Conservation (phyloP, 257 asterid species). For the Solanum appendiculatum region DNA sequence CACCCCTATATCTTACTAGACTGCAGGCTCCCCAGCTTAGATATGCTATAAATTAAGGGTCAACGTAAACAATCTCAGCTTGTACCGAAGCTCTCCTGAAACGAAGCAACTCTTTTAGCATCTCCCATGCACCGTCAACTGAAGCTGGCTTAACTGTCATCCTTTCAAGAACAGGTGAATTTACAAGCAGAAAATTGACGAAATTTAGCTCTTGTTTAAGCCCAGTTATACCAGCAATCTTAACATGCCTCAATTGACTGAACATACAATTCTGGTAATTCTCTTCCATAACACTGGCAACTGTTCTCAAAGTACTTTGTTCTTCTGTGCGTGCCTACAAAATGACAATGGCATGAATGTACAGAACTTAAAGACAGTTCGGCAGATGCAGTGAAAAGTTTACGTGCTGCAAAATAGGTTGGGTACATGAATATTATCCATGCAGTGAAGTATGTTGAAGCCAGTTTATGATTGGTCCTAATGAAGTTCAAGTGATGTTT, state of each 20-base stretch:
- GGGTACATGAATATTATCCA: not conserved
- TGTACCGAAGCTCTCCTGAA: constrained; percentile 66
- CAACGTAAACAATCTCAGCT: constrained; percentile 65
- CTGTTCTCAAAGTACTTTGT: constrained; percentile 13
- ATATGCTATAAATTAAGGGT: constrained; percentile 30
- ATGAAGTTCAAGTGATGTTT: not conserved
- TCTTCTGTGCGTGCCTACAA: constrained; percentile 79
- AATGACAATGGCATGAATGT: not conserved
- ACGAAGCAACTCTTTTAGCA: constrained; percentile 70
- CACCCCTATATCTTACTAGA: not conserved
- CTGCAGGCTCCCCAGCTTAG: not conserved
- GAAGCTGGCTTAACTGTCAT: constrained; percentile 74
- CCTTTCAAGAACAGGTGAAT: constrained; percentile 65
- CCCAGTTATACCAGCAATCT: constrained; percentile 63
- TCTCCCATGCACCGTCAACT: constrained; percentile 59
- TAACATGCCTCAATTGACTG: constrained; percentile 49
- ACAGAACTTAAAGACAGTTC: not conserved
- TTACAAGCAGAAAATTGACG: constrained; percentile 61
- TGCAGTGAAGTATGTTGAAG: not conserved
- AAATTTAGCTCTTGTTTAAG: constrained; percentile 57
- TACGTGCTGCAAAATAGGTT: not conserved
- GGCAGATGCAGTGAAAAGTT: not conserved
- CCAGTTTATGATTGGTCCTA: not conserved
- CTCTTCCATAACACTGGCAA: constrained; percentile 19
- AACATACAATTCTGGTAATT: constrained; percentile 27